Evolutionary conservation across 768 basidiomycete genomes (phyloP), one percentile per base, ranked within the genome.

Genomic region (Lentinula sp.): DNA sequence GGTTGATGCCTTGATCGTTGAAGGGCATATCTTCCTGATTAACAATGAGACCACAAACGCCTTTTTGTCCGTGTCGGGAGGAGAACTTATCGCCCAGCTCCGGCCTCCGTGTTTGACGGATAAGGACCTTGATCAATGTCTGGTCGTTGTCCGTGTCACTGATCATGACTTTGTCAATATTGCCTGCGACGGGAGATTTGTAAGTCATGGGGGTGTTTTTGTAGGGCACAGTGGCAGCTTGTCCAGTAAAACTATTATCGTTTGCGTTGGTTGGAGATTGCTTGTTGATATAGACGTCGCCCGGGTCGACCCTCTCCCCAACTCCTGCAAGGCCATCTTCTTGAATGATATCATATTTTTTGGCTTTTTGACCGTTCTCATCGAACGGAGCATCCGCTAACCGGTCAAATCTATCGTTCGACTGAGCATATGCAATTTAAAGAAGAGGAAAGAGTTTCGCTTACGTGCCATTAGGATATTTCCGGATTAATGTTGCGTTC

Each of bases 21-120:
- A 99, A 99, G 2, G 96, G 97, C 93, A 99, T 87, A 74, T 99
- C 97, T 67, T 95, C 95, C 69, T 99, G 97, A 67, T 96, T 96
- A 59, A 99, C 97, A 71, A 99, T 98, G 72, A 99, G 75, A 28
- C 97, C 97, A 75, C 96, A 98, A 10, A 99, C 97, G 61, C 97
- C 97, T 75, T 99, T 99, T 76, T 99, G 97, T 49, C 97, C 97
- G 70, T 99, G 97, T 65, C 97, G 78, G 2, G 93, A 95, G 43
- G 95, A 98, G 73, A 99, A 99, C 76, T 99, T 99, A 79, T 99
- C 97, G 1, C 97, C 97, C 49, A 98, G 79, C 69, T 99, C 97
- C 49, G 97, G 97, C 59, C 93, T 81, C 71, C 97, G 83, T 16
- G 97, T 99, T 76, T 99, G 97, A 36, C 97, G 87, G 68, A 98